Base-by-base conservation (phyloP, 257 asterid genomes). In the Solanum microdontum region DNA sequence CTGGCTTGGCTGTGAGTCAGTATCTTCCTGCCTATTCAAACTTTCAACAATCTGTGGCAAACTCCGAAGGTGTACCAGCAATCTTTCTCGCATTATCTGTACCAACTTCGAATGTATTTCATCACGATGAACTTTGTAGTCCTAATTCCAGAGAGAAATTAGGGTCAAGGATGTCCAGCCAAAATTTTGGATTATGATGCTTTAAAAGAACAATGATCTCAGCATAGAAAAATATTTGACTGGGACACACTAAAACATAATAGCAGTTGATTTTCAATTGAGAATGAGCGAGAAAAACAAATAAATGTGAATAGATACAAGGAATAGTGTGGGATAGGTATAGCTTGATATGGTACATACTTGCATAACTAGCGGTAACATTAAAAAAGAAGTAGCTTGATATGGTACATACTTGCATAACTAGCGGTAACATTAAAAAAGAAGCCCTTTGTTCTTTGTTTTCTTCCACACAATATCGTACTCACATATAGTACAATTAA, bases 81-180 rank as follows among this genome's bases (percentile, higher is more conserved):
- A 82, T 85, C 99, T 90, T 89, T 97, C 99, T 89, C 96, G 94
- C 99, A 97, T 97, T 89, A 97, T 97, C 94, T 97, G 99, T 87
- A 97, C 99, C 90, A 97, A 93, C 94, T 97, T 97, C 34, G 99
- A 91, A 85, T 97, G 99, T 90, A 97, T 97, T 93, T 97, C 99
- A 88, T 97, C 99, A 8, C 94, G 93, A 82, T 97, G 99, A 87
- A 96, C 94, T 91, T 94, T 96, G 85, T 93, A 97, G 91, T 97
- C 99, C 99, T 97, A 68, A 82, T 82, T 51, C 39, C 17, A 82
- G 69, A 82, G 30, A 48, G 69, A 82, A 12, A 82, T 82, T 19
- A 30, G 69, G 62, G 43, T 30, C 69, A 30, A 82, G 21, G 70
- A 82, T 82, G 64, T 48, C 85, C 69, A 82, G 43, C 43, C 69